Evolutionary conservation across 73 alveolate genomes (phyloP).

Genomic region (Chromera velia): DNA sequence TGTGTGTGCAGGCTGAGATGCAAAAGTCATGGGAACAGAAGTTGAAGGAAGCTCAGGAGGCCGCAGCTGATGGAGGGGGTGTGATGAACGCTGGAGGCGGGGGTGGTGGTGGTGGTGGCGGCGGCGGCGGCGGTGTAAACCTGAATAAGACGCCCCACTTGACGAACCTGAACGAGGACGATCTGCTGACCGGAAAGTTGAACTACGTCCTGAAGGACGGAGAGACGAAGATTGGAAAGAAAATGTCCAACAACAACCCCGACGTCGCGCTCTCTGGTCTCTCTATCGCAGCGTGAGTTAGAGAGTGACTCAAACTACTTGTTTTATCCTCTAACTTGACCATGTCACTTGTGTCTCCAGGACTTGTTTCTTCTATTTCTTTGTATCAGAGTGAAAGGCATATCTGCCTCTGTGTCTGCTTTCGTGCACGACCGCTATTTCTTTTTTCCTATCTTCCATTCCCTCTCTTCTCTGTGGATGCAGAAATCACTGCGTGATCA

Average conservation of each 20-base stretch:
- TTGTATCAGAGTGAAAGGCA: no score
- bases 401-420: no score
- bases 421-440: no score
- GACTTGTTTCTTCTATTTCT: no score
- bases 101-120: neutral
- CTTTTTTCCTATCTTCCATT: no score
- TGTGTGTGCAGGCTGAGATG: slow-evolving; percentile 59
- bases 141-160: slow-evolving; percentile 57
- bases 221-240: neutral
- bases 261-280: neutral
- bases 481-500: no score
- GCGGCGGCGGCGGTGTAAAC: slow-evolving; percentile 9
- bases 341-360: no score
- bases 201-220: slow-evolving; percentile 15
- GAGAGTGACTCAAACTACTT: no score
- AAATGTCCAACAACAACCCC: neutral
- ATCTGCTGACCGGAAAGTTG: slow-evolving; percentile 25
- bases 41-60: slow-evolving; percentile 53
- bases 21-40: slow-evolving; percentile 64
- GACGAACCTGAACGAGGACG: slow-evolving; percentile 78
- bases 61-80: slow-evolving; percentile 8
- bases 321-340: no score
- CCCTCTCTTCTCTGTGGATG: no score
- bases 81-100: neutral
- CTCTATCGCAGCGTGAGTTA: neutral